A percentile compares a stretch with the other conserved stretches of the same genome.
Evolutionary conservation across 306 rosid species (phyloP).

Genomic region (Albizia julibrissin): DNA sequence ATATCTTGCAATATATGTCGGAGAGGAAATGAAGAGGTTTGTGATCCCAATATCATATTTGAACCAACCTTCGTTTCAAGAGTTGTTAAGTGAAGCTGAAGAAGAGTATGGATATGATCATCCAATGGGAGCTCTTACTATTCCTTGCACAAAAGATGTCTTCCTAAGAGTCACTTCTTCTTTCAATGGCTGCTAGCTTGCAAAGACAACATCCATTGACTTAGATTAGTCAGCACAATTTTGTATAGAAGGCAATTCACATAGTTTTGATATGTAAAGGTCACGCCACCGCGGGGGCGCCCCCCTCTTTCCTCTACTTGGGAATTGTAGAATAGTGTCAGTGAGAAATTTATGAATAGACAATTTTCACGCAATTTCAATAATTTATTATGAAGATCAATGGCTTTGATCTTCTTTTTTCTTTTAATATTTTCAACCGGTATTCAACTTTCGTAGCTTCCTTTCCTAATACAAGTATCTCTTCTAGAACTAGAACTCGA

Average conservation of each 20-base stretch:
- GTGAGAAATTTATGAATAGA: neutral
- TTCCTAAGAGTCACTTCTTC: neutral
- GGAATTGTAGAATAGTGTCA: no score
- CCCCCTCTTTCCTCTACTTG: neutral
- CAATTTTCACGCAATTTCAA: no score
- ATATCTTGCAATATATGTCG: neutral
- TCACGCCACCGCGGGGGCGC: no score
- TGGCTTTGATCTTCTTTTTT: no score
- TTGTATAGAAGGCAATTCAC: neutral
- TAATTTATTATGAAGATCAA: no score
- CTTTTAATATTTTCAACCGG: no score
- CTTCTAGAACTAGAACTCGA: no score
- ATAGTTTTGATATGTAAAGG: no score
- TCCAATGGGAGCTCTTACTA: neutral
- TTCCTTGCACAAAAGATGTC: neutral
- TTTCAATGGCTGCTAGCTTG: neutral
- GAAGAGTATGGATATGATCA: neutral
- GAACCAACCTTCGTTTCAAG: neutral
- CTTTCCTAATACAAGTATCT: no score
- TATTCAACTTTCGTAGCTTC: no score
- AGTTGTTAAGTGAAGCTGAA: neutral
- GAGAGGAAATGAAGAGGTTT: neutral
- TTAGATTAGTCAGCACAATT: constrained; percentile 5
- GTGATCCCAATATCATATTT: neutral
- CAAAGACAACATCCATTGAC: neutral